Evolutionary conservation across 768 basidiomycete genomes (phyloP).

Genomic region (Punctularia strigosozonata): DNA sequence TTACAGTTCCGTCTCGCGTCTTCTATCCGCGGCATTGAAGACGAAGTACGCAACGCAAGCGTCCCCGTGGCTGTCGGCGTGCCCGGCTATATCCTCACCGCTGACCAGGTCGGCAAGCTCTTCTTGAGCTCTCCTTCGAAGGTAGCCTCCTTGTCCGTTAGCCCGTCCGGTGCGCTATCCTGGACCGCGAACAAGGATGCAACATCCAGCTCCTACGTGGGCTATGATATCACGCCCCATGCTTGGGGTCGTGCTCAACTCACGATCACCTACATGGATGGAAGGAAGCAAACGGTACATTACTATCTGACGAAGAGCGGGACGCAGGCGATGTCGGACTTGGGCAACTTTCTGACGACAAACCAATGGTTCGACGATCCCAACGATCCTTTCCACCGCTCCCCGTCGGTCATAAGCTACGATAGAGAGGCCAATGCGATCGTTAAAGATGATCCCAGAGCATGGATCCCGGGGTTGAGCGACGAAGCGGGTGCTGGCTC

Average conservation of each 20-base stretch:
- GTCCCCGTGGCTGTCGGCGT: slow-evolving; percentile 40
- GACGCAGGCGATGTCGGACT: slow-evolving; percentile 30
- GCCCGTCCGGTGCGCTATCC: slow-evolving; percentile 33
- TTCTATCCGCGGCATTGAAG: slow-evolving; percentile 38
- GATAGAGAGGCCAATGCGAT: slow-evolving; percentile 37
- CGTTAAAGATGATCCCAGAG: slow-evolving; percentile 38
- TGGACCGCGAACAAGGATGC: slow-evolving; percentile 34
- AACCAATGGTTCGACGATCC: slow-evolving; percentile 39
- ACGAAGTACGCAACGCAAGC: slow-evolving; percentile 25
- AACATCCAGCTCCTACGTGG: slow-evolving; percentile 28
- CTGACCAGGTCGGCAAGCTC: slow-evolving; percentile 36
- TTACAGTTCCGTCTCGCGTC: slow-evolving; percentile 37
- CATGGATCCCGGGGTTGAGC: slow-evolving; percentile 49
- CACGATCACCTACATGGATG: slow-evolving; percentile 37
- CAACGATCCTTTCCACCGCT: slow-evolving; percentile 39
- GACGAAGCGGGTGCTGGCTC: slow-evolving; percentile 52
- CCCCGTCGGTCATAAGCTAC: slow-evolving; percentile 42
- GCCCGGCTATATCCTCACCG: slow-evolving; percentile 40
- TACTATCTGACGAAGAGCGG: slow-evolving; percentile 39
- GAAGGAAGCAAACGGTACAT: slow-evolving; percentile 39
- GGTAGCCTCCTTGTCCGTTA: slow-evolving; percentile 30
- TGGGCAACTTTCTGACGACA: slow-evolving; percentile 43
- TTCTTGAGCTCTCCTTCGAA: slow-evolving; percentile 34
- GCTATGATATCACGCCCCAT: slow-evolving; percentile 31
- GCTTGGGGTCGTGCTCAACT: slow-evolving; percentile 39